Conservation (phyloP, 805 yeast species). For the Candida maltosa region DNA sequence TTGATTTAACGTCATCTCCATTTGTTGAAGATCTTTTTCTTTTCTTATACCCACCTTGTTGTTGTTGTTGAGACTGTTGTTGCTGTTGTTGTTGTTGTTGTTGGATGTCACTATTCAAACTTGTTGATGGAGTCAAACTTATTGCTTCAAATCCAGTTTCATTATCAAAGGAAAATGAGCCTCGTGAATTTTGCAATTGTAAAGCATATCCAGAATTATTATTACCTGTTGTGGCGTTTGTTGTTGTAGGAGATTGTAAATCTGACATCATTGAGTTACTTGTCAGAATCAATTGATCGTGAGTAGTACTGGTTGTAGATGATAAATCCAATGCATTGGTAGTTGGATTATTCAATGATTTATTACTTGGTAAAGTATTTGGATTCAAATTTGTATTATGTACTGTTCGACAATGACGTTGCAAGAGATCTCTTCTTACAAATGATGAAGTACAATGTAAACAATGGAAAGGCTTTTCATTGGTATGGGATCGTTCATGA, state of each 20-base stretch:
- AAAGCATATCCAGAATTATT: not conserved
- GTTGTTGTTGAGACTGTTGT: constrained; percentile 1
- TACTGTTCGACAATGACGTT: constrained; percentile 76
- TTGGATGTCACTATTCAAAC: not conserved
- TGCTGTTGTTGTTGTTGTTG: not conserved
- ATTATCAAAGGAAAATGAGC: too few species aligned
- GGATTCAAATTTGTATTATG: constrained; percentile 40
- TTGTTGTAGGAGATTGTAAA: not conserved
- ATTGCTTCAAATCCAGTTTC: not conserved
- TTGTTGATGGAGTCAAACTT: constrained; percentile 1
- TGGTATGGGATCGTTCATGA: constrained; percentile 78
- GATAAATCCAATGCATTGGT: constrained; percentile 1
- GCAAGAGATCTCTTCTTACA: constrained; percentile 73
- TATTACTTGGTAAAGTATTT: constrained; percentile 7
- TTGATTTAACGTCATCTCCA: too few species aligned
- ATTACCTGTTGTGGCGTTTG: not conserved
- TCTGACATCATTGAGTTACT: not conserved
- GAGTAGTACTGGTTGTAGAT: not conserved
- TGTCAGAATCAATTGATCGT: not conserved
- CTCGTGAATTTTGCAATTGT: not conserved
- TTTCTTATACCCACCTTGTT: constrained; percentile 1
- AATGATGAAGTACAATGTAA: constrained; percentile 65
- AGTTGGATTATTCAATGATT: constrained; percentile 11
- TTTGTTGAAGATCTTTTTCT: not conserved
- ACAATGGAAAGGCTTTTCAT: constrained; percentile 78